Evolutionary conservation across 23 red algal species (phyloP).

Genomic region (Gracilaria domingensis): DNA sequence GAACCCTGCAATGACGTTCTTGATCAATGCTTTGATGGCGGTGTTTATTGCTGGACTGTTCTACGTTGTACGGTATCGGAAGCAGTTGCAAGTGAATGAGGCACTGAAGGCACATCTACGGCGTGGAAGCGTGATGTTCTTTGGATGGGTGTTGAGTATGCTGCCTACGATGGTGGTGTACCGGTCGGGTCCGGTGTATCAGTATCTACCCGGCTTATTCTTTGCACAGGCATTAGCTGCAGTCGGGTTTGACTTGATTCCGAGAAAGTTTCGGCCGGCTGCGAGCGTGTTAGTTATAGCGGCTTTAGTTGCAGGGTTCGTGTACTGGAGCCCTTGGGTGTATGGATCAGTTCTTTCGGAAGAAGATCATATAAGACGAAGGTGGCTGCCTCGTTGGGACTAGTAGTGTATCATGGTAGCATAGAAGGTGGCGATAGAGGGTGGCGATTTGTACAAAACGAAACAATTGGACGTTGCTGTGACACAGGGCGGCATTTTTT

Average conservation of each 20-base stretch:
- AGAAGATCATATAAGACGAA: constrained; percentile 57
- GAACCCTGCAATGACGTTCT: constrained; percentile 64
- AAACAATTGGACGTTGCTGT: constrained; percentile 20
- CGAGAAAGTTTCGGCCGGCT: constrained; percentile 23
- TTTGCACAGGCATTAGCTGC: constrained; percentile 82
- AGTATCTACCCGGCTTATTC: constrained; percentile 89
- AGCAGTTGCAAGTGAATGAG: constrained; percentile 20
- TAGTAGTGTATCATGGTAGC: constrained; percentile 10
- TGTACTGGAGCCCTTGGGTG: constrained; percentile 92
- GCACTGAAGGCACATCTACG: constrained; percentile 49
- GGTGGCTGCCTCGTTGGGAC: constrained; percentile 85
- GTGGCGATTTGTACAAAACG: not conserved
- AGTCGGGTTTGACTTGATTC: constrained; percentile 72
- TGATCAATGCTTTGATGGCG: constrained; percentile 56
- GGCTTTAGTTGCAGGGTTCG: constrained; percentile 58
- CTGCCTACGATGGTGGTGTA: constrained; percentile 88
- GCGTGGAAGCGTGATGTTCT: constrained; percentile 68
- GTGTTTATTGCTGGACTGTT: constrained; percentile 66
- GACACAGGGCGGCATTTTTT: not conserved
- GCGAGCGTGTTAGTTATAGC: constrained; percentile 18
- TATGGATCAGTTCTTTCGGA: constrained; percentile 69
- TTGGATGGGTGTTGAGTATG: constrained; percentile 80
- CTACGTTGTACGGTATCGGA: constrained; percentile 67
- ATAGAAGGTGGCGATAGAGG: not conserved
- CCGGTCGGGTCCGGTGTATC: constrained; percentile 86